Conservation (phyloP, 768 basidiomycete species). For the Tylopilus sp. region DNA sequence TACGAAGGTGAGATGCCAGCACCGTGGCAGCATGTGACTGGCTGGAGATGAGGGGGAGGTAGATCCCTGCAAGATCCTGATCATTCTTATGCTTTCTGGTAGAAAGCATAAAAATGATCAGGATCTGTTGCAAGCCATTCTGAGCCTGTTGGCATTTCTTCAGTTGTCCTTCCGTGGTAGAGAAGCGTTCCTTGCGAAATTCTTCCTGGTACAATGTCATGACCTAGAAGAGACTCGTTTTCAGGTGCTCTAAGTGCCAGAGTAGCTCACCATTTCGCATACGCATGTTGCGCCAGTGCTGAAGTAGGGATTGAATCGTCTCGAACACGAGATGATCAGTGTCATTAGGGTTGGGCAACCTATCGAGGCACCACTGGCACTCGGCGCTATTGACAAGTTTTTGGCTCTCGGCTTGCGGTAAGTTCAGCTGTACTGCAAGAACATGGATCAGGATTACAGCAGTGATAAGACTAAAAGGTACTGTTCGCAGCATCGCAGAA, state of each 20-base stretch:
- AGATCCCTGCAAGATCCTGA: conserved; percentile 28
- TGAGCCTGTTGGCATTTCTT: conserved; percentile 25
- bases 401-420: not conserved
- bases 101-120: conserved; percentile 39
- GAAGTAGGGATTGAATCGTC: conserved; percentile 30
- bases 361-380: conserved; percentile 22
- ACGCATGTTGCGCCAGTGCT: conserved; percentile 46
- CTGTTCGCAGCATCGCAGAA: not conserved
- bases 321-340: conserved; percentile 28
- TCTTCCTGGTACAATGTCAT: conserved; percentile 29
- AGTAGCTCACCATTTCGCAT: conserved; percentile 43
- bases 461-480: not conserved
- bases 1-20: conserved; percentile 18
- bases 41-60: not conserved
- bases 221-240: conserved; percentile 15
- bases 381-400: not conserved
- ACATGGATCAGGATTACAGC: not conserved
- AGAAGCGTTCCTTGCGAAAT: conserved; percentile 36
- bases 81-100: too few species aligned
- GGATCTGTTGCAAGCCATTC: conserved; percentile 36
- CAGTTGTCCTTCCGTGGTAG: conserved; percentile 28
- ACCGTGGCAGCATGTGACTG: too few species aligned
- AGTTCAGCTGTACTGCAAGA: too few species aligned
- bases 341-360: conserved; percentile 20
- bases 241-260: conserved; percentile 12